Evolutionary conservation across 768 basidiomycete species (phyloP).

Genomic region (Serendipita vermifera): DNA sequence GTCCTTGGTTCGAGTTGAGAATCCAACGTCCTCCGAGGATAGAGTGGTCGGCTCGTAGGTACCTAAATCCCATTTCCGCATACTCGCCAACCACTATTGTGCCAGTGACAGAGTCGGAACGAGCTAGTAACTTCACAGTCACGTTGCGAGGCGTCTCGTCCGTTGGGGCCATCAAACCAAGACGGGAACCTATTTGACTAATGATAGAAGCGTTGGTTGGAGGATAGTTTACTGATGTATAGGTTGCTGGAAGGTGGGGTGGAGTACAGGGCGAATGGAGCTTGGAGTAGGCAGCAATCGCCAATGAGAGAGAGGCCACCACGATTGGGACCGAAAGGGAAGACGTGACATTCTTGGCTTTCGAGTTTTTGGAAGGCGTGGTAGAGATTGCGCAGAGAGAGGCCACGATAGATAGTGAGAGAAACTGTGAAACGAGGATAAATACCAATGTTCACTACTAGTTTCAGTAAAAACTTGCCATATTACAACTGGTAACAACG

Average conservation of each 20-base stretch:
- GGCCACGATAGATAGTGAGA: background rate
- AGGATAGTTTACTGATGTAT: constrained; percentile 43
- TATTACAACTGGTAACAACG: constrained; percentile 8
- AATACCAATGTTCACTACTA: background rate
- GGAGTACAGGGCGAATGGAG: background rate
- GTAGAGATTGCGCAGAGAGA: background rate
- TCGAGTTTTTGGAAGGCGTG: background rate
- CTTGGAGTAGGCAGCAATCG: background rate
- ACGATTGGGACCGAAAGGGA: background rate
- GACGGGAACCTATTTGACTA: constrained; percentile 39
- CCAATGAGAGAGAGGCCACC: background rate
- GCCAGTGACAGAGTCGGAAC: constrained; percentile 42
- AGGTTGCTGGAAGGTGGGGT: constrained; percentile 16
- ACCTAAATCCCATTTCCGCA: constrained; percentile 27
- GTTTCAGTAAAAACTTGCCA: constrained; percentile 4
- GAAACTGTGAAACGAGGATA: background rate
- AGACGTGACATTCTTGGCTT: background rate
- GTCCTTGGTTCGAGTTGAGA: constrained; percentile 31
- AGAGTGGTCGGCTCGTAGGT: constrained; percentile 41
- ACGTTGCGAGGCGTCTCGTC: constrained; percentile 10
- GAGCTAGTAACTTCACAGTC: constrained; percentile 20
- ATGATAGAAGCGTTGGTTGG: constrained; percentile 31
- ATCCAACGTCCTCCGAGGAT: constrained; percentile 69
- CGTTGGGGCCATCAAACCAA: constrained; percentile 45
- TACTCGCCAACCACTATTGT: constrained; percentile 69